phyloP scores from a whole-genome alignment of 495 filamentous ascomycete genomes.

The Penicillium fimorum region DNA sequence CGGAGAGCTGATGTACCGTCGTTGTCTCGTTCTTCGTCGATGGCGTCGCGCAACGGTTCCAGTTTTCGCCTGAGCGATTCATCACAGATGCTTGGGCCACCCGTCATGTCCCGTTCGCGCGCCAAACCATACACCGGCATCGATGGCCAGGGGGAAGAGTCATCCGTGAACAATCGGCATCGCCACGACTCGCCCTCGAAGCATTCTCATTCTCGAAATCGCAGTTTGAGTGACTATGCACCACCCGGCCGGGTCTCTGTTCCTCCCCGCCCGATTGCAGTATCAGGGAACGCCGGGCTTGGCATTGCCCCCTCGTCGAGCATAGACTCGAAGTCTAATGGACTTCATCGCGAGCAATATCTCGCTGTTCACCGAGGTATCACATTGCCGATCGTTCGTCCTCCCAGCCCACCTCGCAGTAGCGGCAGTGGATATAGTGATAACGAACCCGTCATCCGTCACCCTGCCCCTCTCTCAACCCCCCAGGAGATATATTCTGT shows the following conservation, averaged over 20 bases:
- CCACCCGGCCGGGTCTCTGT: slow-evolving; percentile 64
- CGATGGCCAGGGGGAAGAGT: slow-evolving; percentile 40
- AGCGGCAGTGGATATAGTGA: slow-evolving; percentile 45
- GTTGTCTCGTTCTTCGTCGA: slow-evolving; percentile 42
- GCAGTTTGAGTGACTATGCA: slow-evolving; percentile 85
- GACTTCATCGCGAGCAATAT: slow-evolving; percentile 76
- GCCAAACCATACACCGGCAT: slow-evolving; percentile 37
- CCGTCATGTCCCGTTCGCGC: slow-evolving; percentile 30
- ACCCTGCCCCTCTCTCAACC: slow-evolving; percentile 17
- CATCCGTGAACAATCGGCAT: slow-evolving; percentile 30
- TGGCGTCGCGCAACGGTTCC: slow-evolving; percentile 37
- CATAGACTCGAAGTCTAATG: slow-evolving; percentile 44
- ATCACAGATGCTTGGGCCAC: slow-evolving; percentile 36
- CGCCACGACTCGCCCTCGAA: slow-evolving; percentile 35
- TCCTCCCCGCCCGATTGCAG: slow-evolving; percentile 66
- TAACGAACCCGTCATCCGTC: slow-evolving; percentile 33
- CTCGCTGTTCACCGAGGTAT: slow-evolving; percentile 75
- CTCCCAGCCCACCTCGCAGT: slow-evolving; percentile 73
- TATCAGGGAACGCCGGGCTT: slow-evolving; percentile 55
- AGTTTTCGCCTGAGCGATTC: slow-evolving; percentile 44
- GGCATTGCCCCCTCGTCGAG: slow-evolving; percentile 43
- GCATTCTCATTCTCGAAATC: slow-evolving; percentile 59
- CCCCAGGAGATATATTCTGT: slow-evolving; percentile 44
- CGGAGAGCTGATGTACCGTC: slow-evolving; percentile 48
- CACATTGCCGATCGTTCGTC: slow-evolving; percentile 53